Evolutionary conservation across 371 early-diverging fungal species (phyloP).

Genomic region (Conidiobolus incongruus): DNA sequence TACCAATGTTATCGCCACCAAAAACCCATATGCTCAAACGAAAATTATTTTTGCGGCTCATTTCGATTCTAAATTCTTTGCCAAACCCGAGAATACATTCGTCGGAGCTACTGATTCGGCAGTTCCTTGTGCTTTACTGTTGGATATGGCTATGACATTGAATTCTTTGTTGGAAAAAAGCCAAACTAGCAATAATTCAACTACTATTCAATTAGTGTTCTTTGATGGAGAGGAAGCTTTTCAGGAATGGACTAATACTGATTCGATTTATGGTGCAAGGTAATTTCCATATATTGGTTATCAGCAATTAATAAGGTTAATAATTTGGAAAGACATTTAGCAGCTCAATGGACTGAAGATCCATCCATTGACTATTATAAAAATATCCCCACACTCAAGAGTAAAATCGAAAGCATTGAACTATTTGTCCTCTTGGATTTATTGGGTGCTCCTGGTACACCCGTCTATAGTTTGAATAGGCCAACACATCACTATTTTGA

Average conservation of each 20-base stretch:
- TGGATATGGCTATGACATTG: slow-evolving; percentile 51
- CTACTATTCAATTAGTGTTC: slow-evolving; percentile 71
- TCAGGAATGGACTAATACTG: slow-evolving; percentile 39
- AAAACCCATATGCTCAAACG: slow-evolving; percentile 36
- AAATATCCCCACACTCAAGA: slow-evolving; percentile 9
- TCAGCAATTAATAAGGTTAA: background rate
- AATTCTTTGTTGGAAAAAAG: slow-evolving; percentile 12
- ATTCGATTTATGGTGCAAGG: slow-evolving; percentile 83
- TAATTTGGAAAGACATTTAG: slow-evolving; percentile 15
- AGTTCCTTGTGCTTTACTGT: slow-evolving; percentile 64
- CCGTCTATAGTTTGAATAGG: slow-evolving; percentile 29
- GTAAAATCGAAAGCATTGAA: slow-evolving; percentile 46
- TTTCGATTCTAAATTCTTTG: slow-evolving; percentile 65
- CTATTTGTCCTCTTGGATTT: slow-evolving; percentile 72
- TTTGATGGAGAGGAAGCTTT: slow-evolving; percentile 97
- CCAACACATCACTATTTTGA: slow-evolving; percentile 31
- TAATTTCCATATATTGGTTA: slow-evolving; percentile 14
- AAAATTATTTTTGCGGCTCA: slow-evolving; percentile 79
- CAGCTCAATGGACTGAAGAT: slow-evolving; percentile 16
- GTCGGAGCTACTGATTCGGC: slow-evolving; percentile 72
- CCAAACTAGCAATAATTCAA: slow-evolving; percentile 9
- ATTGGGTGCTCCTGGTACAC: slow-evolving; percentile 31
- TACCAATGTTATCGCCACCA: slow-evolving; percentile 75
- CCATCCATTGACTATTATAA: slow-evolving; percentile 8
- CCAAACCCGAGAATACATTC: slow-evolving; percentile 16